phyloP scores from a whole-genome alignment of 257 asterid genomes.

The Plectranthus barbatus region DNA sequence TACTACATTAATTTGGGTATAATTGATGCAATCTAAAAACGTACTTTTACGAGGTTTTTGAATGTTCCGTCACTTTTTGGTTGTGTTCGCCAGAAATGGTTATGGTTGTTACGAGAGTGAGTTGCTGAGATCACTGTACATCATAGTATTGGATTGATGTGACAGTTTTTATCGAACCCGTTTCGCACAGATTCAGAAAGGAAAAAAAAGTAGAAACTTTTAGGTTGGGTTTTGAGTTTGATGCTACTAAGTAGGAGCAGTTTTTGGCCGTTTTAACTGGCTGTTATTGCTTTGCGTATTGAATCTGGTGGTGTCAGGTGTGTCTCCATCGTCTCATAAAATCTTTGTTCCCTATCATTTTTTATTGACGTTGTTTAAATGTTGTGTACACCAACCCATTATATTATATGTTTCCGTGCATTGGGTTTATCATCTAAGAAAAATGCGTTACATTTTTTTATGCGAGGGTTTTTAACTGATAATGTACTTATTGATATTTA shows the following conservation, averaged over 20 bases:
- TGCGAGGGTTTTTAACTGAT: background rate
- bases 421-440: background rate
- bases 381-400: background rate
- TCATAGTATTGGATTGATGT: background rate
- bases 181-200: background rate
- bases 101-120: background rate
- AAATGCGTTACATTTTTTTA: background rate
- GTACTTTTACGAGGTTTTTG: background rate
- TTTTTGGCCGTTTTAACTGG: background rate
- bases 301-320: background rate
- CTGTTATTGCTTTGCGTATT: background rate
- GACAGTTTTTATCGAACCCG: background rate
- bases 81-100: background rate
- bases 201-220: background rate
- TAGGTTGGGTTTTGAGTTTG: background rate
- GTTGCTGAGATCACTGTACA: background rate
- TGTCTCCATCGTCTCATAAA: background rate
- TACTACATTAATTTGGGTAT: background rate
- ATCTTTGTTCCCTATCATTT: background rate
- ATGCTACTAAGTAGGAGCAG: background rate
- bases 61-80: background rate
- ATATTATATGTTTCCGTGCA: background rate
- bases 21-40: background rate
- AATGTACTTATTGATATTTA: constrained; percentile 1
- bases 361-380: background rate